phyloP scores from a whole-genome alignment of 192 early-diverging fungal species.

The Entomortierella parvispora region DNA sequence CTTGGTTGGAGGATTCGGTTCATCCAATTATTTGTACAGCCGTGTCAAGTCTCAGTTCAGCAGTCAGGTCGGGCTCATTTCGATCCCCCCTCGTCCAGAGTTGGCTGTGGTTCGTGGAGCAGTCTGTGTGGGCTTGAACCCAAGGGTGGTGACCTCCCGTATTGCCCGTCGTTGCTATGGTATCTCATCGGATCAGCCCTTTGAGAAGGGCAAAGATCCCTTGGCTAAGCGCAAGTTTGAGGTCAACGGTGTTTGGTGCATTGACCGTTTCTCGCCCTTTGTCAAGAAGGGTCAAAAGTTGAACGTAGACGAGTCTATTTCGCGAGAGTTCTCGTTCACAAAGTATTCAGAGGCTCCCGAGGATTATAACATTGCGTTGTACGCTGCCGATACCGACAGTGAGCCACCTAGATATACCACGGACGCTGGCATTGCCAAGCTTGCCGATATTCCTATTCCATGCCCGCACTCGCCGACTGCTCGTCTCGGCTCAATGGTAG shows the following conservation, averaged over 20 bases:
- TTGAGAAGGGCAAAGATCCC: constrained; percentile 51
- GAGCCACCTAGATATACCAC: constrained; percentile 40
- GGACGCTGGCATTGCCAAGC: constrained; percentile 36
- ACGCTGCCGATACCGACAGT: constrained; percentile 43
- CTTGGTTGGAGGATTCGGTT: constrained; percentile 62
- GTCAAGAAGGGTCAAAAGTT: constrained; percentile 44
- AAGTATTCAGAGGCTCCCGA: constrained; percentile 45
- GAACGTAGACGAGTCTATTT: constrained; percentile 27
- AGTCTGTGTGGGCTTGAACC: constrained; percentile 44
- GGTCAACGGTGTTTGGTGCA: constrained; percentile 45
- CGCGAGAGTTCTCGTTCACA: constrained; percentile 43
- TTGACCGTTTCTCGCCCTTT: constrained; percentile 45
- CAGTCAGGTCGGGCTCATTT: constrained; percentile 27
- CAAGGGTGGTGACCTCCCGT: constrained; percentile 29
- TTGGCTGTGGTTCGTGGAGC: constrained; percentile 60
- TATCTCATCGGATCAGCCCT: constrained; percentile 39
- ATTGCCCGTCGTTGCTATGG: constrained; percentile 51
- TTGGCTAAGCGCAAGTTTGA: constrained; percentile 34
- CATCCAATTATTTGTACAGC: constrained; percentile 49
- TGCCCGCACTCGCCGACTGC: constrained; percentile 30
- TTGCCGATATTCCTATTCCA: constrained; percentile 47
- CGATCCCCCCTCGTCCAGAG: constrained; percentile 49
- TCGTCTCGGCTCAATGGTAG: constrained; percentile 23
- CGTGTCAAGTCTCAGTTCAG: constrained; percentile 34
- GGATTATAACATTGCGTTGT: constrained; percentile 35